Percentiles rank a stretch among this genome's conserved stretches.
Evolutionary conservation across 2,329 filamentous ascomycete genomes (phyloP).

Genomic region (Calonectria honghensis): DNA sequence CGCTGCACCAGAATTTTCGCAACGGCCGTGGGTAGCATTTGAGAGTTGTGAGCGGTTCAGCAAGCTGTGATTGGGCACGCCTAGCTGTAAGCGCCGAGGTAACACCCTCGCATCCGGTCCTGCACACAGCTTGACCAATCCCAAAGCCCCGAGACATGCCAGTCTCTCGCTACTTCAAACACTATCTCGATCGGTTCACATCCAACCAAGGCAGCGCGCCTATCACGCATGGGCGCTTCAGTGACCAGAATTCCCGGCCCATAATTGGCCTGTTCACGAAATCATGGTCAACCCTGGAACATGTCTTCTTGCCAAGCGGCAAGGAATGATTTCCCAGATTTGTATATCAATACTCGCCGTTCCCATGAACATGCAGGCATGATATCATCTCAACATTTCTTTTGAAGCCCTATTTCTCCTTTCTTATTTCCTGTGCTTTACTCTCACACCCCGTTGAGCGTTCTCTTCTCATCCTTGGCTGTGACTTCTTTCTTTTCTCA

Average conservation of each 20-base stretch:
- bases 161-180: slow-evolving; percentile 41
- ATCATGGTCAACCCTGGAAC: slow-evolving; percentile 42
- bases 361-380: slow-evolving; percentile 31
- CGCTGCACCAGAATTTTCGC: slow-evolving; percentile 46
- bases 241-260: not conserved
- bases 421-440: slow-evolving; percentile 37
- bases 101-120: slow-evolving; percentile 38
- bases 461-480: slow-evolving; percentile 33
- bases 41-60: slow-evolving; percentile 22
- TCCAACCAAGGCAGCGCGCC: slow-evolving; percentile 46
- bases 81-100: slow-evolving; percentile 49
- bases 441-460: slow-evolving; percentile 34
- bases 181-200: slow-evolving; percentile 43
- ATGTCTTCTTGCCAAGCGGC: slow-evolving; percentile 41
- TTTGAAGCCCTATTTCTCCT: slow-evolving; percentile 31
- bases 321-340: slow-evolving; percentile 38
- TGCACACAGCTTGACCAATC: slow-evolving; percentile 46
- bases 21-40: slow-evolving; percentile 44
- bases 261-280: slow-evolving; percentile 46
- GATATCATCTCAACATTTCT: slow-evolving; percentile 29
- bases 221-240: slow-evolving; percentile 54
- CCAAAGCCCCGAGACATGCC: slow-evolving; percentile 31
- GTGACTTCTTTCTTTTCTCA: slow-evolving; percentile 37
- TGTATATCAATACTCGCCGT: slow-evolving; percentile 48
- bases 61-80: slow-evolving; percentile 45